Conservation (phyloP, 2,329 filamentous ascomycete species). For the Trichoderma afroharzianum region DNA sequence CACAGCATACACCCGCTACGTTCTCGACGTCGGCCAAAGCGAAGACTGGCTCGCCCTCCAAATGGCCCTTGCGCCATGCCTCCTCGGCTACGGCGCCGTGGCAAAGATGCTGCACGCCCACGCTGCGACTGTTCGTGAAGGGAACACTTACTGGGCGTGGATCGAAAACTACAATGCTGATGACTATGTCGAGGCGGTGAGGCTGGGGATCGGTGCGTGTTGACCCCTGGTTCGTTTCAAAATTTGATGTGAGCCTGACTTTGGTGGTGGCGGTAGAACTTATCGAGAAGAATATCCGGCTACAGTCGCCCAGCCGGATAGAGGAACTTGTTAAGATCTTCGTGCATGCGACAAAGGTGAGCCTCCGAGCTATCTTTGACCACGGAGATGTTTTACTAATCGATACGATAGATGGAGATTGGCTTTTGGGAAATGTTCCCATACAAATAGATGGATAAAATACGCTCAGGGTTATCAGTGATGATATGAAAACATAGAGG, state of each 20-base stretch:
- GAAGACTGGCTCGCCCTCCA: constrained; percentile 87
- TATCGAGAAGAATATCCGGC: constrained; percentile 69
- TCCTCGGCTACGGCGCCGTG: constrained; percentile 83
- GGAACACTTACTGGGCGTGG: constrained; percentile 83
- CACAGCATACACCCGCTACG: constrained; percentile 78
- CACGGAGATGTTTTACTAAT: neutral
- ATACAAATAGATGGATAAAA: constrained; percentile 22
- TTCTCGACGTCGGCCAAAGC: constrained; percentile 82
- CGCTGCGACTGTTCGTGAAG: constrained; percentile 55
- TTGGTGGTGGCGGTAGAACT: constrained; percentile 48
- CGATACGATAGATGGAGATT: constrained; percentile 45
- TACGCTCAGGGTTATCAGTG: neutral
- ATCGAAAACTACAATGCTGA: constrained; percentile 83
- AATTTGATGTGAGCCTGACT: neutral
- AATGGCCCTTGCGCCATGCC: constrained; percentile 77
- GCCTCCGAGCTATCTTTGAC: constrained; percentile 20
- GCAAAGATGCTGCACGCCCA: constrained; percentile 67
- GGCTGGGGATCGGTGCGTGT: constrained; percentile 61
- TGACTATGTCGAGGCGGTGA: constrained; percentile 72
- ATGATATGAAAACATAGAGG: neutral
- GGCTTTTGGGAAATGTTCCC: constrained; percentile 56
- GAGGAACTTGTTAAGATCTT: constrained; percentile 84
- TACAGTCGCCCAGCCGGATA: constrained; percentile 69
- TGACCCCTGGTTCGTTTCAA: neutral
- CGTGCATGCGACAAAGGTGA: constrained; percentile 77